Conservation (phyloP, 1,139 yeast species). For the Candida freyschussii region DNA sequence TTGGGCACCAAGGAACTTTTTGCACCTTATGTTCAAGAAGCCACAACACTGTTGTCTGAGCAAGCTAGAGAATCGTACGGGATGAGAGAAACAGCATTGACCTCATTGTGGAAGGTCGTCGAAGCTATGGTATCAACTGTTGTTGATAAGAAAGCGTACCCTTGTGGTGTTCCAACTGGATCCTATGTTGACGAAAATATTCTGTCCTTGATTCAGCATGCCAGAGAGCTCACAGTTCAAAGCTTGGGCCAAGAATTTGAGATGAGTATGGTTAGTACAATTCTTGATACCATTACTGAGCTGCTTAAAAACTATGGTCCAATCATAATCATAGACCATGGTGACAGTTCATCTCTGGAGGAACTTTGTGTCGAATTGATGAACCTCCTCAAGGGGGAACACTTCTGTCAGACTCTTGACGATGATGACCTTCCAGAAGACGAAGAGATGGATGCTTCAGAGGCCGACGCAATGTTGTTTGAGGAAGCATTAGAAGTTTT, state of each 20-base stretch:
- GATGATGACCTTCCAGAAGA: conserved; percentile 46
- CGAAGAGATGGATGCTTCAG: conserved; percentile 67
- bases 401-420: conserved; percentile 70
- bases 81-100: conserved; percentile 82
- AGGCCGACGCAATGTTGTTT: conserved; percentile 78
- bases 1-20: conserved; percentile 78
- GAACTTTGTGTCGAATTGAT: conserved; percentile 64
- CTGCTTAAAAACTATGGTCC: conserved; percentile 72
- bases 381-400: conserved; percentile 72
- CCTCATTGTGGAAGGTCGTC: conserved; percentile 77
- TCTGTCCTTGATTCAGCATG: conserved; percentile 56
- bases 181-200: conserved; percentile 56
- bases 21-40: conserved; percentile 69
- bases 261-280: conserved; percentile 70
- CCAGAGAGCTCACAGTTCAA: conserved; percentile 60
- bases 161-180: conserved; percentile 68
- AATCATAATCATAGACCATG: conserved; percentile 54
- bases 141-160: conserved; percentile 49
- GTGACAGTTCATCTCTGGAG: conserved; percentile 59
- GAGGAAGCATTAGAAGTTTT: conserved; percentile 86
- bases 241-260: conserved; percentile 77
- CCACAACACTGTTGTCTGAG: conserved; percentile 60
- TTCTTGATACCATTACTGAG: conserved; percentile 71
- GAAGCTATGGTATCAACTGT: conserved; percentile 63
- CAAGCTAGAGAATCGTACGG: conserved; percentile 87